Conservation (phyloP, 495 filamentous ascomycete genomes). For the Daldinia bambusicola region DNA sequence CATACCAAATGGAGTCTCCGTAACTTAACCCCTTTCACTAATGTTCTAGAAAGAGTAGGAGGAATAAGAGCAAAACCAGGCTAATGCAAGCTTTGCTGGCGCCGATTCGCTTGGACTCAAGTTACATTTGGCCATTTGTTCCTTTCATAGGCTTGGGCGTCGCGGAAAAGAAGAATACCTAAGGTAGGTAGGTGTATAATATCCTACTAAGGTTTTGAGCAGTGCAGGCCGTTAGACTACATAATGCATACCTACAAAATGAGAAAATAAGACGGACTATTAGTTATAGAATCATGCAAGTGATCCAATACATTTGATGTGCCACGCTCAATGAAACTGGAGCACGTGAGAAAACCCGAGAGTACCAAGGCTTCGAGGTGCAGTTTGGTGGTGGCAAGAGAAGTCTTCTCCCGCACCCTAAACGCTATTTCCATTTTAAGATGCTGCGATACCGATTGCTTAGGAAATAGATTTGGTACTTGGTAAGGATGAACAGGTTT, state of each 20-base stretch:
- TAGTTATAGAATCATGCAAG: conserved; percentile 33
- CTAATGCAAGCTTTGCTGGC: conserved; percentile 11
- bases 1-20: conserved; percentile 33
- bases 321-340: conserved; percentile 35
- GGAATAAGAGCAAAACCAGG: conserved; percentile 9
- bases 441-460: conserved; percentile 34
- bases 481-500: conserved; percentile 25
- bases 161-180: background rate
- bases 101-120: background rate
- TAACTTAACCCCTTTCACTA: conserved; percentile 9
- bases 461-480: conserved; percentile 30
- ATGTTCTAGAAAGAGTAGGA: conserved; percentile 13
- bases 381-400: conserved; percentile 9
- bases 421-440: conserved; percentile 37
- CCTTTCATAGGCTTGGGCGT: background rate
- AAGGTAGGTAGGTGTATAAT: background rate
- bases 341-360: conserved; percentile 41
- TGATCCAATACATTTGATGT: conserved; percentile 23
- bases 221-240: background rate
- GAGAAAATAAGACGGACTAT: conserved; percentile 15
- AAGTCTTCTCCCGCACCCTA: conserved; percentile 11
- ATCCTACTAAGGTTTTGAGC: too few relatives aligned
- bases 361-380: conserved; percentile 20
- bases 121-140: background rate
- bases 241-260: background rate